Evolutionary conservation across 768 basidiomycete species (phyloP).

Genomic region (Jaapia argillacea): DNA sequence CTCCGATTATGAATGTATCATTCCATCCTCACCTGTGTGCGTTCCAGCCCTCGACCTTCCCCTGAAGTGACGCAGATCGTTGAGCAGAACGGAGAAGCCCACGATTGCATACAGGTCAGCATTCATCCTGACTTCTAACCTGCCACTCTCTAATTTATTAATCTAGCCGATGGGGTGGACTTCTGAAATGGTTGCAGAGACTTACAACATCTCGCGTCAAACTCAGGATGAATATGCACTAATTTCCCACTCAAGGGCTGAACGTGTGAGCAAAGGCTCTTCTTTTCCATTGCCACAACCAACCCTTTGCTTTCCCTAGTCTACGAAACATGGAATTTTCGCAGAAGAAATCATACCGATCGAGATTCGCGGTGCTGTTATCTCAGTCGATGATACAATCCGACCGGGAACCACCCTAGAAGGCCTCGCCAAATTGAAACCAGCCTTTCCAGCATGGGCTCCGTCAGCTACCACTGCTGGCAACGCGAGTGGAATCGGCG

Average conservation of each 20-base stretch:
- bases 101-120: constrained; percentile 66
- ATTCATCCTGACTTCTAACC: neutral
- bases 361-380: constrained; percentile 52
- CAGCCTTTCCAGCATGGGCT: constrained; percentile 81
- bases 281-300: constrained; percentile 1
- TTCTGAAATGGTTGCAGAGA: constrained; percentile 80
- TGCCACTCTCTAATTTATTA: constrained; percentile 3
- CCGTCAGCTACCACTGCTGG: constrained; percentile 65
- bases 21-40: constrained; percentile 1
- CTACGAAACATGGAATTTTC: constrained; percentile 63
- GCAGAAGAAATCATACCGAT: constrained; percentile 86
- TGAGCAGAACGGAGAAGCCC: constrained; percentile 47
- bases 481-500: constrained; percentile 84
- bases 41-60: constrained; percentile 59
- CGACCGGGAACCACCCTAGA: constrained; percentile 75
- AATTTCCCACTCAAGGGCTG: constrained; percentile 78
- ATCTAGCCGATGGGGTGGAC: constrained; percentile 91
- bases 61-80: constrained; percentile 55
- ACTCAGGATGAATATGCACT: constrained; percentile 88
- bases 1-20: constrained; percentile 8
- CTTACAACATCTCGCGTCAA: constrained; percentile 66
- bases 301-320: constrained; percentile 24
- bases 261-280: constrained; percentile 30
- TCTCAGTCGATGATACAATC: constrained; percentile 82
- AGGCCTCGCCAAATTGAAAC: constrained; percentile 68